These are phyloP conservation scores for Leccinum variicolor DNA, from an alignment of 768 basidiomycete genomes.

Conservation along the genomic window DNA sequence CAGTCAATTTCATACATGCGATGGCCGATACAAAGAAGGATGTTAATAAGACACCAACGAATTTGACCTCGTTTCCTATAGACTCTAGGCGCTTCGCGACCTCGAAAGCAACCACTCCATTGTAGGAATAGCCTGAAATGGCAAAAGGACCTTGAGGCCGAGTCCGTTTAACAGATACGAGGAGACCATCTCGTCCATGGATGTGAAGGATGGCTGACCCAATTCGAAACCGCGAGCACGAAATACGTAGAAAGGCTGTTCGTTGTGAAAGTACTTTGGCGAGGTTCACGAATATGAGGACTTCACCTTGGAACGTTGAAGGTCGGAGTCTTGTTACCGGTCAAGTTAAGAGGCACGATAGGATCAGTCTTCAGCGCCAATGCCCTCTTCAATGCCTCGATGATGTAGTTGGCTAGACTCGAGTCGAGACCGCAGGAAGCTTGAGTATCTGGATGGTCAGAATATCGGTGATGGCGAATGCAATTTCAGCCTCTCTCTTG, in stretches of 20 bases:
- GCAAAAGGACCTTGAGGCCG: neutral
- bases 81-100: neutral
- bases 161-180: neutral
- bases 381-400: neutral
- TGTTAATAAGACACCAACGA: neutral
- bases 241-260: neutral
- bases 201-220: neutral
- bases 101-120: neutral
- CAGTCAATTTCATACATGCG: neutral
- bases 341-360: slow-evolving; percentile 1
- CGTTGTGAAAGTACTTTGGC: neutral
- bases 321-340: neutral
- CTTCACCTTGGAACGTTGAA: neutral
- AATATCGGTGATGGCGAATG: neutral
- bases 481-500: neutral
- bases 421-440: neutral
- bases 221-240: neutral
- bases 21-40: neutral
- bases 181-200: neutral
- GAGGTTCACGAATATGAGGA: neutral
- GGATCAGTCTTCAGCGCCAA: neutral
- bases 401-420: neutral
- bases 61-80: neutral
- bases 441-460: neutral
- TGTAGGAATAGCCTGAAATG: neutral